Evolutionary conservation across 2,329 filamentous ascomycete genomes (phyloP), one percentile per base, ranked within the genome.

Genomic region (Sclerotinia minor): DNA sequence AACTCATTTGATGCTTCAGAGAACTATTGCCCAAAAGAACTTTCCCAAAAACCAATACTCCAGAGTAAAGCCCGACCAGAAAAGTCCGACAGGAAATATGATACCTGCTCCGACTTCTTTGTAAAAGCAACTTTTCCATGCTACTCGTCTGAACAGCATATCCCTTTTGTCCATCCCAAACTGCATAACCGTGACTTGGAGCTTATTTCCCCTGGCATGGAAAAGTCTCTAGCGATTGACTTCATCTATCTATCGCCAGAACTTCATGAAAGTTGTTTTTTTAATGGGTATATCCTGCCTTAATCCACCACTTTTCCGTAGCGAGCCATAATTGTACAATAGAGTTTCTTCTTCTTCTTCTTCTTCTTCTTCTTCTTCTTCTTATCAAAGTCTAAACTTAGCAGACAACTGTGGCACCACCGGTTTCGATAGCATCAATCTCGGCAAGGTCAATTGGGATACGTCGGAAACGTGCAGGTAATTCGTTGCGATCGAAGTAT

Each of bases 361-460:
- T 32, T 54, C 5, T 21, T 21, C 19, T 53, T 32, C 38, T 38
- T 61, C 8, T 35, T 61, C 53, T 35, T 54, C 5, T 21, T 21
- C 19, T 53, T 32, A 26, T 32, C 13, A 21, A 45, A 15, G 17
- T 53, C 38, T 21, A 45, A 44, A 47, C 67, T 75, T 69, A 77
- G 72, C 75, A 76, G 24, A 82, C 84, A 72, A 87, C 75, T 76
- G 86, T 90, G 45, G 94, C 95, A 68, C 95, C 95, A 67, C 94
- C 95, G 67, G 92, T 95, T 86, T 97, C 93, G 76, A 99, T 86
- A 29, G 93, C 94, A 79, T 98, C 95, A 69, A 99, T 99, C 85
- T 99, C 95, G 54, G 89, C 88, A 74, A 89, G 80, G 49, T 86
- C 89, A 81, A 94, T 91, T 17, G 87, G 85, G 60, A 86, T 82